Evolutionary conservation across 108 stramenopile genomes (phyloP), one percentile per base, ranked within the genome.

Genomic region (Nitzschia putrida): DNA sequence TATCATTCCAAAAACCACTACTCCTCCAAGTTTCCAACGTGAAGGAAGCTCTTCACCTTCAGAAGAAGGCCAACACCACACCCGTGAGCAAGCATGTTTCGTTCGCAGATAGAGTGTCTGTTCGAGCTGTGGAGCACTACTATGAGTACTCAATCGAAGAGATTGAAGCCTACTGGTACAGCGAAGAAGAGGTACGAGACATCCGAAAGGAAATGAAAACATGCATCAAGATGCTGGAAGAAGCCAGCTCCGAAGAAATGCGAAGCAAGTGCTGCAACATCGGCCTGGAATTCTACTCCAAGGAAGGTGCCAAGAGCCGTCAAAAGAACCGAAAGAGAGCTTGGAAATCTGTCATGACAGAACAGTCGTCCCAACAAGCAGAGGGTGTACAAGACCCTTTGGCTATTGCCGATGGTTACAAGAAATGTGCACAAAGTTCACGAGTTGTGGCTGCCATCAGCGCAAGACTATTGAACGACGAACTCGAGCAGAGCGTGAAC

Each of bases 261-360:
- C 29, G 58, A 38, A 13, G 12, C 16, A 16, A 37, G 38, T 59
- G 29, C 20, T 59, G 58, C 38, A 14, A 12, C 58, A 34, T 21
- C 9, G 58, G 58, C 29, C 38, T 59, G 58, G 58, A 59, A 8
- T 18, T n/a, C 37, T 26, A 59, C 14, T 39, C 38, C 58, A 39
- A 39, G 39, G 13, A 16, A 3, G 58, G 58, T 16, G 58, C 58
- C 9, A 21, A 20, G 13, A 10, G 38, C 21, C 12, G 58, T n/a
- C 37, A 12, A n/a, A 26, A 16, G 39, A 59, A 59, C 26, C 29
- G 25, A 26, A 34, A 59, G 8, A 2, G 39, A 16, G 58, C 38
- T n/a, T 59, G 58, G 58, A 59, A 59, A 8, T 25, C 39, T 18
- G 26, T 59, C 26, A 38, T 26, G 11, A 12, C 11, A 2, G 58